These are phyloP conservation scores for Trichoderma semiorbis DNA, from an alignment of 2,329 filamentous ascomycete species.

Conservation along the genomic window DNA sequence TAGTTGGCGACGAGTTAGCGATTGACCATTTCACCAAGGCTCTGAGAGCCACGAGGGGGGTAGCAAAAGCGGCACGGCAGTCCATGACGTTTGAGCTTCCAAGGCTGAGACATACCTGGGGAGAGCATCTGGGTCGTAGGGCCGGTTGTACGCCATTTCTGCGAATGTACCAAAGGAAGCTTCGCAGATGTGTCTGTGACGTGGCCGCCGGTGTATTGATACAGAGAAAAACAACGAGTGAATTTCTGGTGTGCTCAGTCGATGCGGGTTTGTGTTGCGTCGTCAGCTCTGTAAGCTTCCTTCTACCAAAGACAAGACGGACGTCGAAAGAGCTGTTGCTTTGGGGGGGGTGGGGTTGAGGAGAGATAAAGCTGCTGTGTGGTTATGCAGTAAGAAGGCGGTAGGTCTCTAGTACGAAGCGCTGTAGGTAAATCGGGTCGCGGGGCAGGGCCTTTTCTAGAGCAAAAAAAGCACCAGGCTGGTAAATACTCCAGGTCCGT, in stretches of 20 bases:
- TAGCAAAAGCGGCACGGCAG: background rate
- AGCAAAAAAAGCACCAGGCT: background rate
- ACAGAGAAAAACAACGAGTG: background rate
- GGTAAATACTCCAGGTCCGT: background rate
- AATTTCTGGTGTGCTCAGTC: background rate
- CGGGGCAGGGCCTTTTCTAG: background rate
- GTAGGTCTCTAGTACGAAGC: background rate
- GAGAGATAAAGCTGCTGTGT: background rate
- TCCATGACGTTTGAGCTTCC: background rate
- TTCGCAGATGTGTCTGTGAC: background rate
- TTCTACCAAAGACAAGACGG: background rate
- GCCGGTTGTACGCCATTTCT: conserved; percentile 87
- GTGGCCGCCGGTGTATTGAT: background rate
- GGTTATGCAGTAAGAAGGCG: background rate
- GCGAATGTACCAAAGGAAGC: background rate
- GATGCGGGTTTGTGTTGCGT: background rate
- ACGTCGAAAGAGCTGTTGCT: background rate
- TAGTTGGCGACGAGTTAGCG: conserved; percentile 6
- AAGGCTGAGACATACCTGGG: conserved; percentile 65
- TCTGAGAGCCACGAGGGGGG: background rate
- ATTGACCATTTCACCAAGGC: background rate
- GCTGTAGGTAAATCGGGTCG: background rate
- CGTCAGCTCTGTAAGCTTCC: background rate
- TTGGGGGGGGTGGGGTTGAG: background rate
- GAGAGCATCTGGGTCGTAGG: conserved; percentile 90